phyloP scores from a whole-genome alignment of 805 yeast genomes.

The Starmerella khaoyaiensis region DNA sequence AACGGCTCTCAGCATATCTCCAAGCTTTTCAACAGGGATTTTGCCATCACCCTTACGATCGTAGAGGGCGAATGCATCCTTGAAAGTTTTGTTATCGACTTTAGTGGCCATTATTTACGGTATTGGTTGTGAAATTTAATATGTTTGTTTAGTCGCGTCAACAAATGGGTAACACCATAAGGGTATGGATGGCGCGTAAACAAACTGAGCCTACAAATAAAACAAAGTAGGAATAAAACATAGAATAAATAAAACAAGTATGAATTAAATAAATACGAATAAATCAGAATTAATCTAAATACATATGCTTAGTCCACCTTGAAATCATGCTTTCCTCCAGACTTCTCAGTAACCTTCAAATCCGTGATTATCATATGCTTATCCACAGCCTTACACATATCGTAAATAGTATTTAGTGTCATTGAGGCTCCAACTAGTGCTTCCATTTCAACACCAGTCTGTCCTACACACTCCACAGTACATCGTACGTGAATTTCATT shows the following conservation, averaged over 20 bases:
- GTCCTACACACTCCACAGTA: constrained; percentile 36
- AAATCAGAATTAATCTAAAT: not conserved
- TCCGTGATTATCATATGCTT: constrained; percentile 33
- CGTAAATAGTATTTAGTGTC: constrained; percentile 38
- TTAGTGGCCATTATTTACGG: constrained; percentile 9
- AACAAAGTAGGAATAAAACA: not conserved
- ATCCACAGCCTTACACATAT: constrained; percentile 49
- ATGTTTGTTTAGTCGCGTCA: not conserved
- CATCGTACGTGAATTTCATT: constrained; percentile 28
- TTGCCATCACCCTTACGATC: constrained; percentile 93
- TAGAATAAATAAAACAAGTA: not conserved
- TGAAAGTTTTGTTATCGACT: constrained; percentile 37
- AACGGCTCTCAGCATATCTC: constrained; percentile 88
- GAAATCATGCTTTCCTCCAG: constrained; percentile 35
- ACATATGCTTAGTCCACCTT: constrained; percentile 1
- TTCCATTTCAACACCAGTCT: constrained; percentile 50
- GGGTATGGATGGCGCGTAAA: not conserved
- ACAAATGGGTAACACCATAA: no score
- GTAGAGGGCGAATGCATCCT: constrained; percentile 92
- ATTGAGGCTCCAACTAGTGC: constrained; percentile 37
- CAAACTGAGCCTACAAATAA: no score
- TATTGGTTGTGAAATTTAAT: no score
- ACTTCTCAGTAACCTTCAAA: constrained; percentile 32
- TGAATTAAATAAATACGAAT: not conserved
- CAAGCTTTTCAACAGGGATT: constrained; percentile 71